Evolutionary conservation across 1,284 basidiomycete genomes (phyloP).

Genomic region (Trichosporon faecale): DNA sequence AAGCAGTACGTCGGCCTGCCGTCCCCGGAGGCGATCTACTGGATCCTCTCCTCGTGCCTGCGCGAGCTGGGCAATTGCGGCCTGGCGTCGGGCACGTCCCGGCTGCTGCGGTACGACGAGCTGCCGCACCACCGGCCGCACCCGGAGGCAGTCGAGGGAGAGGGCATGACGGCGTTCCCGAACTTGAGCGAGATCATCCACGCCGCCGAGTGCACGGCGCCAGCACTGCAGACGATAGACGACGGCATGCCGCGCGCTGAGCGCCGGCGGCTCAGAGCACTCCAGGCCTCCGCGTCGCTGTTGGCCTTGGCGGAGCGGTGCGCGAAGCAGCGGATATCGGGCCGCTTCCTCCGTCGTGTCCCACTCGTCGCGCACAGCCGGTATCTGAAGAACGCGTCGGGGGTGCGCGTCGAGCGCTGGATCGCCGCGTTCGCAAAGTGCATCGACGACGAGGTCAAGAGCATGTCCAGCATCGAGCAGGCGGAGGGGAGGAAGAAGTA

Average conservation of each 20-base stretch:
- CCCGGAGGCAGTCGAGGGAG: neutral
- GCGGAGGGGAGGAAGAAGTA: conserved; percentile 13
- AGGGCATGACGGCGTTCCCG: conserved; percentile 9
- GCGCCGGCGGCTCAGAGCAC: conserved; percentile 14
- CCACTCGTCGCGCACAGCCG: conserved; percentile 87
- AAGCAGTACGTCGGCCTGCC: conserved; percentile 92
- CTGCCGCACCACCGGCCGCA: neutral
- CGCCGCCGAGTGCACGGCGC: neutral
- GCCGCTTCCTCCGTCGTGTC: conserved; percentile 64
- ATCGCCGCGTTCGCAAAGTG: conserved; percentile 68
- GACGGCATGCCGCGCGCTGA: neutral
- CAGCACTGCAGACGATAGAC: neutral
- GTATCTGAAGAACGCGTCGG: conserved; percentile 53
- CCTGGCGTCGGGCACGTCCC: conserved; percentile 63
- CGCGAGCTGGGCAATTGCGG: conserved; percentile 72
- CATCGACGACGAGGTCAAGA: conserved; percentile 52
- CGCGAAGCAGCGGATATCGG: conserved; percentile 7
- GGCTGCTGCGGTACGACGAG: conserved; percentile 38
- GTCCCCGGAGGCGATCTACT: conserved; percentile 84
- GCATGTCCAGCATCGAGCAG: neutral
- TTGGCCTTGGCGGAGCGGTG: conserved; percentile 6
- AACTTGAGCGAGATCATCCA: conserved; percentile 2
- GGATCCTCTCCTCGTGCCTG: conserved; percentile 82
- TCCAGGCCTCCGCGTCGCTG: conserved; percentile 12
- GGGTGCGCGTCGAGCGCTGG: conserved; percentile 37